Evolutionary conservation across 257 asterid genomes (phyloP), one percentile per base, ranked within the genome.

Genomic region (Thymus quinquecostatus): DNA sequence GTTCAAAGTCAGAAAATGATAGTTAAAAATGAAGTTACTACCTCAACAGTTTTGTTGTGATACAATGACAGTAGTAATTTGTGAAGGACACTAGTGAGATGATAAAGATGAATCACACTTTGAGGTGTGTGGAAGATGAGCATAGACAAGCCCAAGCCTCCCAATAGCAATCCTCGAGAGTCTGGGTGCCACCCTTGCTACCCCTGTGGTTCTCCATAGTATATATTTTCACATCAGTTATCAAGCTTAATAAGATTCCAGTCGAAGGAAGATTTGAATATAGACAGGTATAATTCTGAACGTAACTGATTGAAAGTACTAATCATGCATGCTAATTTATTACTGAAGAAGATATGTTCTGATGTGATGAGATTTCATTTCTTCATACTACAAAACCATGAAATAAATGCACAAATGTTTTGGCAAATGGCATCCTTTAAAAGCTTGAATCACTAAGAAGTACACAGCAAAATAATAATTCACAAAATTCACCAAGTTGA

Each of bases 81-180:
- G 79, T 77, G 77, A 69, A 75, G 71, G 71, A 78, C 67, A 64
- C 76, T 70, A 80, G 67, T 50, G 62, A 72, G 80, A 69, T 73
- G 74, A 80, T 64, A 75, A 70, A 78, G 71, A 79, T 30, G 78
- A 81, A 72, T 76, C 93, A 75, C 84, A 94, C 99, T 89, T 84
- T 91, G 79, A 94, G 82, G 82, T 94, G 98, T 36, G 99, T 94
- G 59, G 99, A 94, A 59, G 99, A 94, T 78, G 99, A 94, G 79
- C 95, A 86, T 27, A 94, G 80, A 80, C 99, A 94, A 49, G 99
- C 99, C 99, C 99, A 94, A 61, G 99, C 99, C 86, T 94, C 98
- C 98, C 99, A 94, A 64, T 82, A 89, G 88, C 99, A 94, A 79
- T 94, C 99, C 86, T 94, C 99, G 34, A 94, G 89, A 73, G 97